Conservation (phyloP, 148 eudicot species). For the Bassia scoparia region DNA sequence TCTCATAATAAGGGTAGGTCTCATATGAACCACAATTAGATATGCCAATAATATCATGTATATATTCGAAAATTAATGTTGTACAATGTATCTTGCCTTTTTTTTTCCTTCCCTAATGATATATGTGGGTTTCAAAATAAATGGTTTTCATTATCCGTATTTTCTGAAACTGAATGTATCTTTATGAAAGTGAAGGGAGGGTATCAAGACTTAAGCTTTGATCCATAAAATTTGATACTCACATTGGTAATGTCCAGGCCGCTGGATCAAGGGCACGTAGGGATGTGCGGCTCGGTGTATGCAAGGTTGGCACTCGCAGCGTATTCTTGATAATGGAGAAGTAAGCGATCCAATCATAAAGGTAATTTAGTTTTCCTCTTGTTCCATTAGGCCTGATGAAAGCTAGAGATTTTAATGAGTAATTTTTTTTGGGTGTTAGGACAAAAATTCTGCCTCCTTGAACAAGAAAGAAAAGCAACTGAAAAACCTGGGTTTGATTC, state of each 20-base stretch:
- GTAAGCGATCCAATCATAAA: conserved; percentile 59
- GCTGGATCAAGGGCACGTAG: conserved; percentile 79
- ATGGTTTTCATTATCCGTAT: too few species aligned
- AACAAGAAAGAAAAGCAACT: conserved; percentile 72
- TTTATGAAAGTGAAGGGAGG: background rate
- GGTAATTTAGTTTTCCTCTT: conserved; percentile 30
- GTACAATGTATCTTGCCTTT: too few species aligned
- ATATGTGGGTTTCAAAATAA: too few species aligned
- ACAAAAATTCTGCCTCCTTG: conserved; percentile 49
- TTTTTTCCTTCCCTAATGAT: too few species aligned
- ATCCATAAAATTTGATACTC: background rate
- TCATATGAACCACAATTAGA: too few species aligned
- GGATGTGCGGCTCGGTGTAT: conserved; percentile 92
- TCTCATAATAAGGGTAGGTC: too few species aligned
- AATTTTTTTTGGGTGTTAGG: conserved; percentile 40
- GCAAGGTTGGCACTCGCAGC: conserved; percentile 95
- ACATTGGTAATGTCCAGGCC: conserved; percentile 47
- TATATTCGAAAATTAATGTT: too few species aligned
- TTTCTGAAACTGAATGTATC: too few species aligned
- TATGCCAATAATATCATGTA: too few species aligned
- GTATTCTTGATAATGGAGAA: conserved; percentile 84
- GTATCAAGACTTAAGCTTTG: background rate
- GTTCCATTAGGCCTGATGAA: background rate
- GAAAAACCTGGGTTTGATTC: conserved; percentile 59
- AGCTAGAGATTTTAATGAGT: background rate